phyloP scores from a whole-genome alignment of 2,329 filamentous ascomycete genomes.

The Fusarium solani-melongenae region DNA sequence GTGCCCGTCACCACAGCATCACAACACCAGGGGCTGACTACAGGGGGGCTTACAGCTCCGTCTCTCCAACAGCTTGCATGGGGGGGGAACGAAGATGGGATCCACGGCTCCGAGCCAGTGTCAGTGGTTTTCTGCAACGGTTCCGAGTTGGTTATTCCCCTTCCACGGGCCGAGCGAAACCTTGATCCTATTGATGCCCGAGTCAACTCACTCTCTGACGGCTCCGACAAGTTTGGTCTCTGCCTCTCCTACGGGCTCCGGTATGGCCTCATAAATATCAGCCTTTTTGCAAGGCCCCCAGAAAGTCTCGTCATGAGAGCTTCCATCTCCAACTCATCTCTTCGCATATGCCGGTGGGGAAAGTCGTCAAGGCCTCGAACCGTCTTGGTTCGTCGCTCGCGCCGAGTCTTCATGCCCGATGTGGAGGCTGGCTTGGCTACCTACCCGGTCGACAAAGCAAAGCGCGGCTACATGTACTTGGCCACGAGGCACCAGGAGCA shows the following conservation, averaged over 20 bases:
- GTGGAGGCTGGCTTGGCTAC: slow-evolving; percentile 13
- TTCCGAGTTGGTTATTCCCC: slow-evolving; percentile 6
- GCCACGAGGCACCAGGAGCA: neutral
- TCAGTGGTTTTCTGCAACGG: slow-evolving; percentile 9
- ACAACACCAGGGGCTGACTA: slow-evolving; percentile 1
- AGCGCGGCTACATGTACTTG: neutral
- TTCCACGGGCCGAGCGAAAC: neutral
- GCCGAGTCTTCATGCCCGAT: slow-evolving; percentile 22
- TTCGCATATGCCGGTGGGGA: neutral
- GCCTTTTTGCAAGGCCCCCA: neutral
- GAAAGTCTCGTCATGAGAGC: neutral
- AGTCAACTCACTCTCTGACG: neutral
- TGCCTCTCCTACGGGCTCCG: neutral
- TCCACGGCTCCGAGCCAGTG: slow-evolving; percentile 8
- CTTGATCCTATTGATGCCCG: neutral
- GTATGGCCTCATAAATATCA: neutral
- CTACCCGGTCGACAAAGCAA: neutral
- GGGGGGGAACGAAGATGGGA: neutral
- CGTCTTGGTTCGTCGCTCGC: slow-evolving; percentile 22
- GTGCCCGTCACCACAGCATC: slow-evolving; percentile 6
- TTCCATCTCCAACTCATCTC: neutral
- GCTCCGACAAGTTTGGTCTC: neutral
- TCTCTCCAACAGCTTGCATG: slow-evolving; percentile 3
- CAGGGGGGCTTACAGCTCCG: neutral
- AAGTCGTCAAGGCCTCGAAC: slow-evolving; percentile 9